Evolutionary conservation across 2,329 filamentous ascomycete species (phyloP), one percentile per base, ranked within the genome.

Genomic region (Pleomassaria siparia): DNA sequence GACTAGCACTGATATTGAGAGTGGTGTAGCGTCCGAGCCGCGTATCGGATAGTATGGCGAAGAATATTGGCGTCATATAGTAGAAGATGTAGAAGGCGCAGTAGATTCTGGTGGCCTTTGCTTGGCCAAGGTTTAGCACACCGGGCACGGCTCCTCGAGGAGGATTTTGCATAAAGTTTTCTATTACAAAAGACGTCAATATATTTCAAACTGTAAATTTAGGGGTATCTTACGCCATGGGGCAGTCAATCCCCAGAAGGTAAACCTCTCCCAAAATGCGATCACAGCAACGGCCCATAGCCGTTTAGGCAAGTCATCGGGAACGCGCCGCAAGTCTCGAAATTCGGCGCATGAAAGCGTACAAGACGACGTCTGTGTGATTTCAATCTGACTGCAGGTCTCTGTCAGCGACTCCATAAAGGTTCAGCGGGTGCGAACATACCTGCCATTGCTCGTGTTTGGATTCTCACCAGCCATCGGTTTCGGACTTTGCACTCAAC

Each of bases 11-110:
- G 33, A 69, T 50, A 26, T 66, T 48, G 22, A 74, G 58, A 2
- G 69, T 71, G 11, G 55, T 66, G 44, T 70, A 73, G 28, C 72
- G 63, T 12, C 72, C 73, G 11, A 74, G 54, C 42, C 58, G 67
- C n/a, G 58, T 63, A 49, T 75, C 74, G 5, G 71, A 66, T 6
- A 75, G 1, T 30, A 71, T 53, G 4, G 71, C 71, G 28, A 71
- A 64, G 4, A 62, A 33, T 4, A 72, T 47, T 0, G 73, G 70
- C 2, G 63, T 60, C 2, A 72, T 51, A 49, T 75, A 79, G 13
- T 70, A 69, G 54, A 77, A 78, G 58, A 80, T 78, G 55, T 78
- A 78, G 59, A 84, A 83, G 51, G 79, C 80, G 37, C 79, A 74
- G 49, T 77, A 78, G 9, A 84, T 71, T 20, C 74, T 77, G 2